Evolutionary conservation across 73 alveolate genomes (phyloP).

Genomic region (Paramecium bursaria): DNA sequence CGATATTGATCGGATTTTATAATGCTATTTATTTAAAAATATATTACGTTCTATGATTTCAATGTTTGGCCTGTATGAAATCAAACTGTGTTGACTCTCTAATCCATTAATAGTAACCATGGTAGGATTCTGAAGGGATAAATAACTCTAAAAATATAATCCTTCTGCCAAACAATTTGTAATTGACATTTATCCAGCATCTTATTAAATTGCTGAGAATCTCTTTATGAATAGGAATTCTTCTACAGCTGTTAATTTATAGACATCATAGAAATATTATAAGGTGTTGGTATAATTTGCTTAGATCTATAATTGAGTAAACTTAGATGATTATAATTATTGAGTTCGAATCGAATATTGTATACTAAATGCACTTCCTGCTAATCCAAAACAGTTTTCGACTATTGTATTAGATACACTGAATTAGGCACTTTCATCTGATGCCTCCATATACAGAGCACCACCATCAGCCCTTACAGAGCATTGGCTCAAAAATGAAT

Average conservation of each 20-base stretch:
- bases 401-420: neutral
- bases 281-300: conserved; percentile 49
- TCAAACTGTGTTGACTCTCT: conserved; percentile 6
- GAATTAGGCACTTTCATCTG: neutral
- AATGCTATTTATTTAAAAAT: no score
- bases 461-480: conserved; percentile 57
- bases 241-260: neutral
- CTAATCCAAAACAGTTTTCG: conserved; percentile 30
- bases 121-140: conserved; percentile 14
- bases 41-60: conserved; percentile 40
- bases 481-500: neutral
- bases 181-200: conserved; percentile 22
- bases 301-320: neutral
- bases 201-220: conserved; percentile 37
- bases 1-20: conserved; percentile 4
- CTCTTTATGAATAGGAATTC: conserved; percentile 21
- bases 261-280: neutral
- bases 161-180: conserved; percentile 4
- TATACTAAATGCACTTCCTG: conserved; percentile 14
- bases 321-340: neutral
- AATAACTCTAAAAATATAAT: conserved; percentile 4
- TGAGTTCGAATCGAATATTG: conserved; percentile 20
- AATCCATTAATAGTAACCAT: neutral
- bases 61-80: conserved; percentile 26
- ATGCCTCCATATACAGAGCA: conserved; percentile 10